Evolutionary conservation across 2,329 filamentous ascomycete genomes (phyloP), one percentile per base, ranked within the genome.

Genomic region (Penicillium sp.): DNA sequence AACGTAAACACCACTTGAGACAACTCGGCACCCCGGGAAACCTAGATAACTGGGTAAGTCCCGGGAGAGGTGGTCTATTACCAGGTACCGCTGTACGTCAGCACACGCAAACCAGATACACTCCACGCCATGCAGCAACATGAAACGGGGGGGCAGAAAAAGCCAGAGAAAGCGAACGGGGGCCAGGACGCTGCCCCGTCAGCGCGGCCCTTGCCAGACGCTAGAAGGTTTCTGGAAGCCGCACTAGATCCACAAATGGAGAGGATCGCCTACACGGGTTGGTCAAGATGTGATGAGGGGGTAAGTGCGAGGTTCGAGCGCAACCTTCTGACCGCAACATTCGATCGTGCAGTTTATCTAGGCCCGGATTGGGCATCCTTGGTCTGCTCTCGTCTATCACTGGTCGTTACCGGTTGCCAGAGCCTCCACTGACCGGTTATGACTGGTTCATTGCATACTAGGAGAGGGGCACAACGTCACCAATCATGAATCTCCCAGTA

Each of bases 311-410:
- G 46, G 46, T 27, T 48, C 39, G 46, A 48, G 46, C 46, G 39
- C 28, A 42, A 28, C 28, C 4, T 51, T 48, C 49, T 57, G 55
- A 55, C 53, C 55, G 49, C 55, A 44, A 31, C 48, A 35, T 18
- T 18, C 31, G 33, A 50, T 31, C 11, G 18, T 33, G 35, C 48
- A 50, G 54, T 46, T 55, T 49, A 53, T 55, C 54, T 33, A 24
- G n/a, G 27, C 2, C 16, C 4, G 10, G 38, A 30, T 50, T 53
- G 35, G 35, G 11, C 4, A 3, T 16, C 18, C 9, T 22, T 13
- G 9, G 16, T 16, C 16, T 20, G 3, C 5, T 13, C 18, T 38
- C 31, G 31, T 35, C 8, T 35, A 18, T 35, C 31, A 35, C 31
- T 35, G 31, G 14, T 35, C 18, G 14, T n/a, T 8, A 18, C 45